Base-by-base conservation (phyloP, 2,329 filamentous ascomycete genomes). In the Microdochium paspali region DNA sequence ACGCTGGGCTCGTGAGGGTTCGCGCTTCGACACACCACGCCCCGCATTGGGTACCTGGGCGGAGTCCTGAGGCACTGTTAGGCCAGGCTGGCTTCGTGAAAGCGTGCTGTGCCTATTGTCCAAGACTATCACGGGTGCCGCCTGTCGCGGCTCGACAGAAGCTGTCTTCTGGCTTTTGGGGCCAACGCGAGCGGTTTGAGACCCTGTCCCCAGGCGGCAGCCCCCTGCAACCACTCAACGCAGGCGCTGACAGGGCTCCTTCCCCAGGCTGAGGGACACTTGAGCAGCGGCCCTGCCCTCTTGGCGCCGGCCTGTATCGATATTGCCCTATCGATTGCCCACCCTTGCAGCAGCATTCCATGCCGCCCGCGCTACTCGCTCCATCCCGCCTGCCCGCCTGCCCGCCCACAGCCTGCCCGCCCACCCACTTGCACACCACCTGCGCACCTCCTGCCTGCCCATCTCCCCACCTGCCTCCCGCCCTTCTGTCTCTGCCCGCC, bases 301-400 rank as follows among this genome's bases (percentile, higher is more conserved):
- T 9, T 6, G n/a, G 10, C 10, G 31, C 31, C 18, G 35, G 35
- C 35, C 23, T 40, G 18, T 40, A 21, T 40, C 35, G 35, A 40
- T 40, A 40, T 40, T 40, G 35, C 35, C 35, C 35, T 40, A 40
- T 40, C 35, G 35, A 40, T 40, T 40, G 35, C 35, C 12, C 35
- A 40, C 35, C 35, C 35, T 40, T 40, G 35, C 35, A 40, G 35
- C 35, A 40, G 35, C 35, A 40, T 40, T 40, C 35, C 35, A 40
- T 18, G 13, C 12, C 10, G 9, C 35, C 35, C 35, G 35, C 18
- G 20, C 35, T 10, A 18, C 13, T 18, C 18, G 35, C 35, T 18
- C 35, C 6, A 9, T 18, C 31, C n/a, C 31, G 31, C 31, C 15
- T 20, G 35, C 35, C 18, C 35, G 18, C 26, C 35, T 40, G 9